Conservation (phyloP, 2,329 filamentous ascomycete genomes). For the Talaromyces amestolkiae region DNA sequence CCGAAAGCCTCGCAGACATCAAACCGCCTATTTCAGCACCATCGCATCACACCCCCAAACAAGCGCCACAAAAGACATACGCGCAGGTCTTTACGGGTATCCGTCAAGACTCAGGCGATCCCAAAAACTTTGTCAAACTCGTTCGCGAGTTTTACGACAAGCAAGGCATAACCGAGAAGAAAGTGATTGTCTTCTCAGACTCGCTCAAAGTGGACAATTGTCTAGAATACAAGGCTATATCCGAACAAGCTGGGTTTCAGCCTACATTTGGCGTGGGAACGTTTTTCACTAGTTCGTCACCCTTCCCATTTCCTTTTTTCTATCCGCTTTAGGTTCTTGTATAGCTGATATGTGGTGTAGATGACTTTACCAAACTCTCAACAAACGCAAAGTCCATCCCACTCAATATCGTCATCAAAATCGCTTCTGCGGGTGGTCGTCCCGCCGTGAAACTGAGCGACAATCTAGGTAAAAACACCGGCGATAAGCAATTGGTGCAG, state of each 20-base stretch:
- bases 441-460: conserved; percentile 90
- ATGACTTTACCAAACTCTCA: conserved; percentile 75
- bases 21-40: conserved; percentile 47
- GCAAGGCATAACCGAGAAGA: conserved; percentile 72
- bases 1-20: conserved; percentile 39
- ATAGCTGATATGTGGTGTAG: conserved; percentile 26
- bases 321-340: neutral
- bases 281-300: conserved; percentile 72
- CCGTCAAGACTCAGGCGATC: conserved; percentile 87
- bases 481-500: conserved; percentile 72
- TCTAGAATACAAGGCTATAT: conserved; percentile 80
- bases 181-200: conserved; percentile 93
- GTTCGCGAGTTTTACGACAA: conserved; percentile 79
- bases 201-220: conserved; percentile 88
- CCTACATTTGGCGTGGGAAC: conserved; percentile 93
- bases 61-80: conserved; percentile 59
- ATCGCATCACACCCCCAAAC: conserved; percentile 33
- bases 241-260: conserved; percentile 75
- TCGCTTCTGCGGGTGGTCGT: conserved; percentile 77
- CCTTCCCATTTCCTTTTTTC: neutral
- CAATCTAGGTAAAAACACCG: conserved; percentile 92
- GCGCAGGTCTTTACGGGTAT: conserved; percentile 80
- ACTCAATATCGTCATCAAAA: conserved; percentile 96
- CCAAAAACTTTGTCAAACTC: conserved; percentile 71
- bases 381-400: conserved; percentile 82